These are phyloP conservation scores for Fusarium tuaranense DNA, from an alignment of 2,329 filamentous ascomycete genomes.

Conservation along the genomic window DNA sequence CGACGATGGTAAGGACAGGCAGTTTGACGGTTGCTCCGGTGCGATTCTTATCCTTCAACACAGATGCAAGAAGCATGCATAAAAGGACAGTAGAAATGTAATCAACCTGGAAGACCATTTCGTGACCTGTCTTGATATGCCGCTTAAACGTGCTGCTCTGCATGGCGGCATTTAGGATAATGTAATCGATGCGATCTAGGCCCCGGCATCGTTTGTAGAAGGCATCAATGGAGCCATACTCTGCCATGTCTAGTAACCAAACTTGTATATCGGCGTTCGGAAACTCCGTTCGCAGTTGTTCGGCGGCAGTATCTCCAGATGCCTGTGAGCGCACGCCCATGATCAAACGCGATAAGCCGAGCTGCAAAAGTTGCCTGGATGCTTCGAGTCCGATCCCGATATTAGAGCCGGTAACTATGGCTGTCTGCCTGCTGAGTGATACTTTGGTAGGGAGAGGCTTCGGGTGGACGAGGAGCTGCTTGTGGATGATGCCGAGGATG, in stretches of 20 bases:
- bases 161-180: slow-evolving; percentile 3
- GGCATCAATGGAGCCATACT: slow-evolving; percentile 8
- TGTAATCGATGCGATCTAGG: neutral
- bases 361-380: slow-evolving; percentile 5
- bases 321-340: slow-evolving; percentile 10
- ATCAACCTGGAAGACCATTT: neutral
- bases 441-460: neutral
- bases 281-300: neutral
- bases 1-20: neutral
- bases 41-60: neutral
- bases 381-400: slow-evolving; percentile 13
- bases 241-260: slow-evolving; percentile 17
- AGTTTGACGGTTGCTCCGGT: neutral
- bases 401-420: slow-evolving; percentile 16
- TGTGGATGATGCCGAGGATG: neutral
- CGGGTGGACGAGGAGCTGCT: neutral
- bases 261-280: slow-evolving; percentile 3
- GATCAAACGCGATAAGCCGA: slow-evolving; percentile 8
- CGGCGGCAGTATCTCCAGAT: slow-evolving; percentile 6
- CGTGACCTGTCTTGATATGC: neutral
- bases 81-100: neutral
- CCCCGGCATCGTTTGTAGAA: neutral
- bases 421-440: neutral
- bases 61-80: neutral
- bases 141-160: neutral